Base-by-base conservation (phyloP, 2,329 filamentous ascomycete species). In the Cryphonectria carpinicola region DNA sequence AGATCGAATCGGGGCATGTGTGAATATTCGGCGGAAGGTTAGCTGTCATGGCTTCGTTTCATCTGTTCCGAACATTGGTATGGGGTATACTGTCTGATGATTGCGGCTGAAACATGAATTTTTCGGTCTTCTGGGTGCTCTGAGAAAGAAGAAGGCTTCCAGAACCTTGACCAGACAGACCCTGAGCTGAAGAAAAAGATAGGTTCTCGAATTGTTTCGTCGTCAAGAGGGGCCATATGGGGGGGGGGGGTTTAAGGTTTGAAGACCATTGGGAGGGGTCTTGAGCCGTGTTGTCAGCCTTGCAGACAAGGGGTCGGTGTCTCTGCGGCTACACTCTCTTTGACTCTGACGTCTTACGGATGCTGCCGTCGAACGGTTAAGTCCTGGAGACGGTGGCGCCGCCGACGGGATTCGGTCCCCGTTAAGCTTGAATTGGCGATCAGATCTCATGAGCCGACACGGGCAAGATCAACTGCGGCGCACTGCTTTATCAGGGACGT, bases 91-190 rank as follows among this genome's bases (percentile, higher is more conserved):
- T 67, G 70, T 72, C 68, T 72, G 68, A 67, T 65, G 58, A 62
- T 62, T 70, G 65, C 70, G 68, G 70, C 67, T 72, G 65, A 67
- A 72, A 70, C 65, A n/a, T 67, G 64, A 58, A 65, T 46, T 32
- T 32, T 71, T 28, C 25, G 43, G 64, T 25, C 37, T 10, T 28
- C 5, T 14, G 49, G 37, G 37, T 60, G 63, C 56, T 46, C 32
- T 58, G 25, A 10, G n/a, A 60, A 11, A n/a, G 39, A 37, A 37
- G 41, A 39, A 37, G 35, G 46, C 65, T 70, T 72, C 70, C 58
- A 70, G 68, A 72, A 72, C 49, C 58, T 8, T 22, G 7, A 65
- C 67, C 39, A 60, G 43, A 66, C 39, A 60, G 43, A 66, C 56
- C 37, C 56, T 4, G 58, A n/a, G 19, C n/a, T 35, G 56, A 43